Evolutionary conservation across 495 filamentous ascomycete genomes (phyloP).

Genomic region (Entonaema liquescens): DNA sequence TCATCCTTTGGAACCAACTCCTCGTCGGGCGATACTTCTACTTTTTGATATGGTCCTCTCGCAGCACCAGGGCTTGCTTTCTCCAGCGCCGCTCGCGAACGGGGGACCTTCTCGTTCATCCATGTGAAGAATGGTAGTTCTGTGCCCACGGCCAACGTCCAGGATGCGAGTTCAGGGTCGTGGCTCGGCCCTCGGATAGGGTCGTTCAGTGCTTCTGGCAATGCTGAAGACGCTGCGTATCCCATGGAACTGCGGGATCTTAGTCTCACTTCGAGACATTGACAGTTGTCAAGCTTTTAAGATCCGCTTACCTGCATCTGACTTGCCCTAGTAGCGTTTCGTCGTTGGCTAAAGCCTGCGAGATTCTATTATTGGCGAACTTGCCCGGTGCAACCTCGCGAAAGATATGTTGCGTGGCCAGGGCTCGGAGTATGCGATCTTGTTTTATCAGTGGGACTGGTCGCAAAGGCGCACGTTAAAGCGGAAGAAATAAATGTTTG

Average conservation of each 20-base stretch:
- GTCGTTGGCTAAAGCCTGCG: constrained; percentile 46
- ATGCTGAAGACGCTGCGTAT: constrained; percentile 43
- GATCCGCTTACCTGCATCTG: constrained; percentile 40
- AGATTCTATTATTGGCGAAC: constrained; percentile 44
- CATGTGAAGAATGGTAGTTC: constrained; percentile 50
- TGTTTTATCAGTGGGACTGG: neutral
- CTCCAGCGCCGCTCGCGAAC: constrained; percentile 33
- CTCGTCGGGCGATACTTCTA: constrained; percentile 28
- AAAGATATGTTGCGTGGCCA: constrained; percentile 37
- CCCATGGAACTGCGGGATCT: constrained; percentile 23
- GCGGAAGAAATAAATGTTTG: neutral
- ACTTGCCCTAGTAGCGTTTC: constrained; percentile 32
- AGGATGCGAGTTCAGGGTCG: constrained; percentile 43
- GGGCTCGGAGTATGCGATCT: constrained; percentile 31
- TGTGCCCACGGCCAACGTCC: constrained; percentile 46
- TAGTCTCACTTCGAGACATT: neutral
- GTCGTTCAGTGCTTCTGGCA: constrained; percentile 48
- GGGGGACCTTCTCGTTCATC: constrained; percentile 46
- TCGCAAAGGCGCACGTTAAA: neutral
- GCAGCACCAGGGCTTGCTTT: constrained; percentile 38
- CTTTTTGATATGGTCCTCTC: constrained; percentile 23
- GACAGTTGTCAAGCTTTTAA: constrained; percentile 9
- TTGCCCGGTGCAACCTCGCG: constrained; percentile 31
- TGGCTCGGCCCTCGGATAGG: constrained; percentile 41
- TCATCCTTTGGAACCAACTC: constrained; percentile 33